Conservation (phyloP, 2,329 filamentous ascomycete genomes). For the Blastomyces emzantsi region DNA sequence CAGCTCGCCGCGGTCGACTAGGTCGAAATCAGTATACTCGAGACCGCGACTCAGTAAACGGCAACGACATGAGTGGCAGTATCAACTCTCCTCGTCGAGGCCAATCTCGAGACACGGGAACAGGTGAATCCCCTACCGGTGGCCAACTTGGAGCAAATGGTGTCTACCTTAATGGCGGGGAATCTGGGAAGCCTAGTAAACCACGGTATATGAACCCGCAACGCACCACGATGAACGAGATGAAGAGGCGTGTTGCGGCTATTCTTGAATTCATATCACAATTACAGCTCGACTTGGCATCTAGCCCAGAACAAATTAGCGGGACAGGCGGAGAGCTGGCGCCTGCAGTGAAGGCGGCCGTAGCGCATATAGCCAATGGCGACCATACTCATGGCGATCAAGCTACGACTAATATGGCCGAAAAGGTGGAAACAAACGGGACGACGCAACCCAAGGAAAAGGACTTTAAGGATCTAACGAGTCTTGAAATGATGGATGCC, state of each 20-base stretch:
- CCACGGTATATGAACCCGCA: conserved; percentile 46
- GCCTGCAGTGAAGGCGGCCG: conserved; percentile 26
- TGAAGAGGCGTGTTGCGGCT: conserved; percentile 71
- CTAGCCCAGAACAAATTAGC: conserved; percentile 41
- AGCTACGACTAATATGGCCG: conserved; percentile 14
- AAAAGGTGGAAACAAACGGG: conserved; percentile 22
- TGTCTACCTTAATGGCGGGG: conserved; percentile 48
- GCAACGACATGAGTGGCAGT: conserved; percentile 32
- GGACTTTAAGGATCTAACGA: conserved; percentile 67
- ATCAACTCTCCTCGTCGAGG: conserved; percentile 35
- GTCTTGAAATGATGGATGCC: conserved; percentile 84
- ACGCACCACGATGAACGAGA: conserved; percentile 71
- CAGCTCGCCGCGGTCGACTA: conserved; percentile 56
- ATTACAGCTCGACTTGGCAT: conserved; percentile 78
- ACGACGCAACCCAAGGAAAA: conserved; percentile 26
- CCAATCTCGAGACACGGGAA: conserved; percentile 31
- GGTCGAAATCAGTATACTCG: conserved; percentile 78
- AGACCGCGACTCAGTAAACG: conserved; percentile 56
- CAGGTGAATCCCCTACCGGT: conserved; percentile 30
- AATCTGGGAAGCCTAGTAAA: conserved; percentile 53
- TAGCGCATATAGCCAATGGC: conserved; percentile 21
- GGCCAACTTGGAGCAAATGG: conserved; percentile 29
- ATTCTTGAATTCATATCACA: conserved; percentile 86
- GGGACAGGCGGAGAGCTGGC: conserved; percentile 20
- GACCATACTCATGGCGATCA: conserved; percentile 11